These are phyloP conservation scores for Postia placenta DNA, from an alignment of 768 basidiomycete genomes.

Conservation along the genomic window DNA sequence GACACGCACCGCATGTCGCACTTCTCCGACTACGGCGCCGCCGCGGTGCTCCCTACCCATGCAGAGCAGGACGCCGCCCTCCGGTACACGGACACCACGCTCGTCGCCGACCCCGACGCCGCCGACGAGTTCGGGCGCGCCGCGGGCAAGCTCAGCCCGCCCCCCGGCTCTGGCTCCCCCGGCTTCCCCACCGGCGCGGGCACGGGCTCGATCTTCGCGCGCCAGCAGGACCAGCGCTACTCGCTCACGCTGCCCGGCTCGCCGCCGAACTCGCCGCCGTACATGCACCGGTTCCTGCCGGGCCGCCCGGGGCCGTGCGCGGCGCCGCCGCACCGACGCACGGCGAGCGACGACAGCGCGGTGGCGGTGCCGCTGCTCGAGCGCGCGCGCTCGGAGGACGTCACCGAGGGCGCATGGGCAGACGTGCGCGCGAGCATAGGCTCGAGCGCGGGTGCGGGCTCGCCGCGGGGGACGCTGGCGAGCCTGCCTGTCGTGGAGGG, in stretches of 20 bases:
- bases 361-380: slow-evolving; percentile 27
- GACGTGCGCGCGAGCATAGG: too few species aligned
- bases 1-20: too few species aligned
- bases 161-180: too few species aligned
- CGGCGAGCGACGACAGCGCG: slow-evolving; percentile 19
- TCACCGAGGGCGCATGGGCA: not conserved
- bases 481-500: too few species aligned
- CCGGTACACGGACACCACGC: slow-evolving; percentile 22
- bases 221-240: not conserved
- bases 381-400: slow-evolving; percentile 10
- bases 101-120: slow-evolving; percentile 9
- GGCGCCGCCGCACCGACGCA: slow-evolving; percentile 18
- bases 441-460: too few species aligned
- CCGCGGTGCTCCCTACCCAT: too few species aligned
- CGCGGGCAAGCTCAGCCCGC: too few species aligned
- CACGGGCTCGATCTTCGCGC: slow-evolving; percentile 5
- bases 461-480: too few species aligned
- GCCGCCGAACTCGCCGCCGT: slow-evolving; percentile 1
- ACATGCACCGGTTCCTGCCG: not conserved
- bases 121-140: slow-evolving; percentile 6
- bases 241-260: not conserved
- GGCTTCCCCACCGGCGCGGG: too few species aligned
- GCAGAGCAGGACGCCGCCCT: slow-evolving; percentile 29
- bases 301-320: not conserved
- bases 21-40: too few species aligned